Percentiles rank a stretch among this genome's conserved stretches.
These are phyloP conservation scores for Musa beccarii DNA, from an alignment of 176 grass and related monocot species.

Conservation along the genomic window DNA sequence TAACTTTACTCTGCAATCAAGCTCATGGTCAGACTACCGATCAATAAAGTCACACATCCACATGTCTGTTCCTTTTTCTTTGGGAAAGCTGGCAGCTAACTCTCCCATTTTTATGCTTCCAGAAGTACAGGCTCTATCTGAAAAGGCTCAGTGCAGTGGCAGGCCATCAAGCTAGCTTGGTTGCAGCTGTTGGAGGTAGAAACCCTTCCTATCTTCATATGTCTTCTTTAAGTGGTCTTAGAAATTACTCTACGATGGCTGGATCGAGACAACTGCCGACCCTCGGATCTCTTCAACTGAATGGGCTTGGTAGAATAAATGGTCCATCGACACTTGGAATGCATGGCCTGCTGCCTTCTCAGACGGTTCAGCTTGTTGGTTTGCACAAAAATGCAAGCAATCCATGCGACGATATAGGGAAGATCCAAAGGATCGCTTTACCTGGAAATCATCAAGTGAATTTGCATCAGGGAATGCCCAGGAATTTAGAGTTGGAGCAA, in stretches of 20 bases:
- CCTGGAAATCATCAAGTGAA: slow-evolving; percentile 21
- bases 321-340: slow-evolving; percentile 37
- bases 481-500: neutral
- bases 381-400: slow-evolving; percentile 25
- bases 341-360: slow-evolving; percentile 54
- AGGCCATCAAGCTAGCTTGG: slow-evolving; percentile 21
- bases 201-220: slow-evolving; percentile 42
- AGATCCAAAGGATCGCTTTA: slow-evolving; percentile 4
- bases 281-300: slow-evolving; percentile 30
- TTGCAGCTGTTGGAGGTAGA: slow-evolving; percentile 37
- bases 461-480: slow-evolving; percentile 21
- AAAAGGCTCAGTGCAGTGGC: slow-evolving; percentile 28
- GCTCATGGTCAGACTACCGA: neutral
- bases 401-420: slow-evolving; percentile 10
- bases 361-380: slow-evolving; percentile 29
- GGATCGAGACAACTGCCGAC: slow-evolving; percentile 44
- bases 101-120: slow-evolving; percentile 23
- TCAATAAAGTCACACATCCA: neutral
- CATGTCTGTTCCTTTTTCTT: neutral
- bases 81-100: neutral
- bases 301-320: slow-evolving; percentile 49
- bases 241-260: slow-evolving; percentile 48
- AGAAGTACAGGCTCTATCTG: slow-evolving; percentile 65
- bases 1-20: neutral
- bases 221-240: slow-evolving; percentile 43